Percentiles rank a stretch among this genome's conserved stretches.
Evolutionary conservation across 495 filamentous ascomycete species (phyloP).

Genomic region (Lasiosphaeriaceae sp.): DNA sequence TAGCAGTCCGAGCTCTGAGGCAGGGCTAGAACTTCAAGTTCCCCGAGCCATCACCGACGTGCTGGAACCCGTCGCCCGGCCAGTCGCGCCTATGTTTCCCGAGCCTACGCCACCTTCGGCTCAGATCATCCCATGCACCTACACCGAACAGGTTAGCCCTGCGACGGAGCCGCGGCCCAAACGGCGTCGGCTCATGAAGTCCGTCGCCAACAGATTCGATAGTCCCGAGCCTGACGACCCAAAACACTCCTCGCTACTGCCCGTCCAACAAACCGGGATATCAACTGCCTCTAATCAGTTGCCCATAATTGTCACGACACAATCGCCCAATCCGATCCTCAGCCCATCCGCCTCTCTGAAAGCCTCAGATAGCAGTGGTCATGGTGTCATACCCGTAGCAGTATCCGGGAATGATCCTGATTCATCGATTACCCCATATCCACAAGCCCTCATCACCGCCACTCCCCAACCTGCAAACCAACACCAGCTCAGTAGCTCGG

Average conservation of each 20-base stretch:
- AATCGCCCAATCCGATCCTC: too few species aligned
- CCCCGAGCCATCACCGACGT: constrained; percentile 44
- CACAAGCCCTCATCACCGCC: background rate
- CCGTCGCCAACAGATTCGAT: background rate
- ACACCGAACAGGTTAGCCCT: background rate
- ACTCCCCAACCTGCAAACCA: background rate
- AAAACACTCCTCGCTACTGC: background rate
- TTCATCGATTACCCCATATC: background rate
- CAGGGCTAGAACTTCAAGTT: constrained; percentile 51
- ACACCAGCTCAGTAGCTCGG: constrained; percentile 7
- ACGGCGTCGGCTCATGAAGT: constrained; percentile 16
- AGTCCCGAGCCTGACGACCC: constrained; percentile 2
- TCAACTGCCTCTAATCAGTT: too few species aligned
- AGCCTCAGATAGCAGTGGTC: too few species aligned
- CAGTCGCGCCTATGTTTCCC: constrained; percentile 3
- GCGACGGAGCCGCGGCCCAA: constrained; percentile 1
- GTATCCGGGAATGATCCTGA: too few species aligned
- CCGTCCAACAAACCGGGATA: too few species aligned
- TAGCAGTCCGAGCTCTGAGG: constrained; percentile 39
- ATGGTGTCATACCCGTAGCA: too few species aligned
- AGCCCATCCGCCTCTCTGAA: too few species aligned
- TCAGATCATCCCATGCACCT: constrained; percentile 38
- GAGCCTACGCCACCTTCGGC: constrained; percentile 38
- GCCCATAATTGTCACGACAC: too few species aligned
- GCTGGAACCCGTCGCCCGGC: constrained; percentile 13